Percentiles rank a stretch among this genome's conserved stretches.
Conservation (phyloP, 1,284 basidiomycete genomes). For the Sporisorium reilianum region DNA sequence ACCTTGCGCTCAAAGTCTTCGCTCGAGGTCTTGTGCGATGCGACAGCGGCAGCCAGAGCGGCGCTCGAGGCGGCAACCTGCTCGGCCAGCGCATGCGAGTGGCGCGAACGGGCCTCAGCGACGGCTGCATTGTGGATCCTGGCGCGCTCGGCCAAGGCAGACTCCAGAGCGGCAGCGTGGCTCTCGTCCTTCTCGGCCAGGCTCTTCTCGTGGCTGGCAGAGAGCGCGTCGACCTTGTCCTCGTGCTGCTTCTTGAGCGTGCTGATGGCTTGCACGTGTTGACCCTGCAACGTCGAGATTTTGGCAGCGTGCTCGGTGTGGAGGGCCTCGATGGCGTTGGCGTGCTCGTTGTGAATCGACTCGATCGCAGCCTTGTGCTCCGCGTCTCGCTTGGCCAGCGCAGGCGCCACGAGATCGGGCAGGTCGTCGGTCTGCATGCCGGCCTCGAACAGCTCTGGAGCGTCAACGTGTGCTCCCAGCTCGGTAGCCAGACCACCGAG, state of each 20-base stretch:
- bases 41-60: slow-evolving; percentile 47
- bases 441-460: slow-evolving; percentile 31
- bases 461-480: slow-evolving; percentile 19
- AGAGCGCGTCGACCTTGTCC: slow-evolving; percentile 25
- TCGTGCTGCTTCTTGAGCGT: slow-evolving; percentile 40
- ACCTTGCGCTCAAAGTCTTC: slow-evolving; percentile 43
- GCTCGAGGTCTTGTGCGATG: slow-evolving; percentile 44
- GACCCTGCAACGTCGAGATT: slow-evolving; percentile 32
- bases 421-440: slow-evolving; percentile 46
- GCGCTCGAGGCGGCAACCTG: slow-evolving; percentile 53
- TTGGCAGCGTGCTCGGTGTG: slow-evolving; percentile 37
- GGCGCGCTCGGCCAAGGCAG: slow-evolving; percentile 41
- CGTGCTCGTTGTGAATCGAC: slow-evolving; percentile 42
- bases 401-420: slow-evolving; percentile 47
- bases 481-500: slow-evolving; percentile 43
- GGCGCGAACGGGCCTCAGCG: slow-evolving; percentile 58
- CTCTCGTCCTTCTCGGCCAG: slow-evolving; percentile 29
- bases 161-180: slow-evolving; percentile 35
- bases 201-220: slow-evolving; percentile 30
- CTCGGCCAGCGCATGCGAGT: slow-evolving; percentile 56
- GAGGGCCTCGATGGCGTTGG: slow-evolving; percentile 31
- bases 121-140: slow-evolving; percentile 54
- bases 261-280: slow-evolving; percentile 42
- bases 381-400: slow-evolving; percentile 38
- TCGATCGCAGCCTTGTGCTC: slow-evolving; percentile 45